phyloP scores from a whole-genome alignment of 177 flowering plant genomes.

The Vitis hybrid region DNA sequence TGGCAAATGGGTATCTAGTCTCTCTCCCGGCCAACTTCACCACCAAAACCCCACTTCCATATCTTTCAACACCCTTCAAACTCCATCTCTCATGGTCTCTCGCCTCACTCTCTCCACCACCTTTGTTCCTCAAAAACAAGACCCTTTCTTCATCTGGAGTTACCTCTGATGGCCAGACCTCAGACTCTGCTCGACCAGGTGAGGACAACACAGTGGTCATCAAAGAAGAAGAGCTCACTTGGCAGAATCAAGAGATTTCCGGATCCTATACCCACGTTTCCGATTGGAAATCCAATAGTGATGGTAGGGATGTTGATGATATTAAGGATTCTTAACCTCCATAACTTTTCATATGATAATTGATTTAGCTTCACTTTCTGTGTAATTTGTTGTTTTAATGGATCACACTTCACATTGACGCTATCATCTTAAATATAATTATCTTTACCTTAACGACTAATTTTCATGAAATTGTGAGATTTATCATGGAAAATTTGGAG shows the following conservation, averaged over 20 bases:
- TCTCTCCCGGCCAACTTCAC: conserved; percentile 28
- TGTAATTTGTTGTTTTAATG: too few relatives aligned
- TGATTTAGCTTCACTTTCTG: too few relatives aligned
- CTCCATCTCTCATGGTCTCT: conserved; percentile 16
- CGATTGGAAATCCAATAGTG: neutral
- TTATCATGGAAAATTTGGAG: too few relatives aligned
- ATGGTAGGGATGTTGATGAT: too few relatives aligned
- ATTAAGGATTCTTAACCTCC: too few relatives aligned
- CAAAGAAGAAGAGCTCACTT: conserved; percentile 9
- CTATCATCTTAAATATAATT: too few relatives aligned
- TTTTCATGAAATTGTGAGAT: too few relatives aligned
- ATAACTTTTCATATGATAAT: too few relatives aligned
- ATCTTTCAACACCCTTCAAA: conserved; percentile 23
- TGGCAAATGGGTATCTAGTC: conserved; percentile 24
- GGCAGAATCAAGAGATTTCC: conserved; percentile 1
- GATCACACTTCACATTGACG: too few relatives aligned
- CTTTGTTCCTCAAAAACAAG: conserved; percentile 24
- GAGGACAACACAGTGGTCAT: conserved; percentile 18
- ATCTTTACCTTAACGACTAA: too few relatives aligned
- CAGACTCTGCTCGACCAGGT: conserved; percentile 32
- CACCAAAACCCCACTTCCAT: conserved; percentile 17
- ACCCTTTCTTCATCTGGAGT: conserved; percentile 9
- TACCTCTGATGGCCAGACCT: conserved; percentile 19
- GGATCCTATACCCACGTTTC: conserved; percentile 1
- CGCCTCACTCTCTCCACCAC: conserved; percentile 10